These are phyloP conservation scores for Pholiota microspora DNA, from an alignment of 768 basidiomycete species.

Conservation along the genomic window DNA sequence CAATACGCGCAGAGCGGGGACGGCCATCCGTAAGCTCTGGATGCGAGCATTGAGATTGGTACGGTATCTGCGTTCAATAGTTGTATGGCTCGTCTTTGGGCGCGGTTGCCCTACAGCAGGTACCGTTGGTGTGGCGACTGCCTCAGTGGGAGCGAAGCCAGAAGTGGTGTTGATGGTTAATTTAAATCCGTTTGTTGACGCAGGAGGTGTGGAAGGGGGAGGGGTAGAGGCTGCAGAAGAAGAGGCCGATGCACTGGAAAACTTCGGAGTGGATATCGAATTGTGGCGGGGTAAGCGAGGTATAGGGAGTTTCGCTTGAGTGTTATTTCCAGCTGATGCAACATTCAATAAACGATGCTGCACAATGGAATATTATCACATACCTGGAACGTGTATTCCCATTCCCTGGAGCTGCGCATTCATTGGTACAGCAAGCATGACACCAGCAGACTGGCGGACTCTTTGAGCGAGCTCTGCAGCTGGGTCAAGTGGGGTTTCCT, in stretches of 20 bases:
- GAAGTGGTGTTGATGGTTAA: constrained; percentile 18
- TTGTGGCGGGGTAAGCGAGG: constrained; percentile 32
- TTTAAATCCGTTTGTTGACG: constrained; percentile 19
- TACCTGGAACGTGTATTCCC: constrained; percentile 21
- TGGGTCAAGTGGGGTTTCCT: constrained; percentile 25
- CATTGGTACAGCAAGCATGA: constrained; percentile 51
- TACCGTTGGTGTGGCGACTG: constrained; percentile 11
- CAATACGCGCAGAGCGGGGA: constrained; percentile 79
- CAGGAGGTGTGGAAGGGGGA: constrained; percentile 39
- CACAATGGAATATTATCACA: constrained; percentile 4
- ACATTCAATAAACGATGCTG: constrained; percentile 4
- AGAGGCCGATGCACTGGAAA: constrained; percentile 30
- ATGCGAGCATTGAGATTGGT: constrained; percentile 89
- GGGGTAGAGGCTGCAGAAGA: constrained; percentile 45
- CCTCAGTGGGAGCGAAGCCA: constrained; percentile 8
- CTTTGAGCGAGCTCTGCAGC: constrained; percentile 45
- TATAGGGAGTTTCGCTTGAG: constrained; percentile 36
- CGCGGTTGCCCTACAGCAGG: constrained; percentile 29
- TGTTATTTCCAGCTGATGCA: constrained; percentile 11
- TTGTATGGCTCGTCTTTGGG: constrained; percentile 88
- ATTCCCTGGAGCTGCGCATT: constrained; percentile 31
- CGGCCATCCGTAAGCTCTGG: constrained; percentile 73
- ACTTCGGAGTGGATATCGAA: constrained; percentile 21
- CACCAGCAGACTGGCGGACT: constrained; percentile 54
- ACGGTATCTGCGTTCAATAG: constrained; percentile 85